Evolutionary conservation across 306 rosid genomes (phyloP).

Genomic region (Adenanthera pavonina): DNA sequence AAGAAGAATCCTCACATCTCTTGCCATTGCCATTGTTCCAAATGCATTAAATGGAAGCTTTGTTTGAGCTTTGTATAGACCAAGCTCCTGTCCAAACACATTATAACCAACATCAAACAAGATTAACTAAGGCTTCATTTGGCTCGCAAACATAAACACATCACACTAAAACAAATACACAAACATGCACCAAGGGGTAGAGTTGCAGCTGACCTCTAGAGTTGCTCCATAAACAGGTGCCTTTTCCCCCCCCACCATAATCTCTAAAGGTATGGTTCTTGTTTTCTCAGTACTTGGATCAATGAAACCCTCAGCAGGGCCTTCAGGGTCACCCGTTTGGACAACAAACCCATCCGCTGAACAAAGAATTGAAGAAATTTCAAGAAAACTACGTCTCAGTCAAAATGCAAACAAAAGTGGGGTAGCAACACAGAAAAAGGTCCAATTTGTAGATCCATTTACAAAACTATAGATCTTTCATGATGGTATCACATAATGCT

Average conservation of each 20-base stretch:
- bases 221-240: conserved; percentile 89
- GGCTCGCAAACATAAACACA: neutral
- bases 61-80: conserved; percentile 98
- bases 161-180: conserved; percentile 21
- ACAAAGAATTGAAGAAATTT: conserved; percentile 21
- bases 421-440: neutral
- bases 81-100: conserved; percentile 75
- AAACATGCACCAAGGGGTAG: conserved; percentile 17
- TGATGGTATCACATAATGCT: neutral
- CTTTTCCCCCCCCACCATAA: conserved; percentile 80
- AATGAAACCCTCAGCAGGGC: conserved; percentile 98
- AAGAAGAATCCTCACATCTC: conserved; percentile 70
- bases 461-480: conserved; percentile 16
- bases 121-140: neutral
- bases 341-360: conserved; percentile 98
- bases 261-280: conserved; percentile 83
- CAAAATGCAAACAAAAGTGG: conserved; percentile 20
- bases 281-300: conserved; percentile 96
- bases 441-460: conserved; percentile 8
- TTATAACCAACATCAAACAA: conserved; percentile 17
- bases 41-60: conserved; percentile 97
- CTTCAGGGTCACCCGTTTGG: conserved; percentile 98
- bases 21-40: conserved; percentile 99
- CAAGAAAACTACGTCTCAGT: conserved; percentile 21
- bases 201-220: conserved; percentile 71